These are phyloP conservation scores for Vanderwaltozyma verrucispora DNA, from an alignment of 805 yeast species.

Conservation along the genomic window DNA sequence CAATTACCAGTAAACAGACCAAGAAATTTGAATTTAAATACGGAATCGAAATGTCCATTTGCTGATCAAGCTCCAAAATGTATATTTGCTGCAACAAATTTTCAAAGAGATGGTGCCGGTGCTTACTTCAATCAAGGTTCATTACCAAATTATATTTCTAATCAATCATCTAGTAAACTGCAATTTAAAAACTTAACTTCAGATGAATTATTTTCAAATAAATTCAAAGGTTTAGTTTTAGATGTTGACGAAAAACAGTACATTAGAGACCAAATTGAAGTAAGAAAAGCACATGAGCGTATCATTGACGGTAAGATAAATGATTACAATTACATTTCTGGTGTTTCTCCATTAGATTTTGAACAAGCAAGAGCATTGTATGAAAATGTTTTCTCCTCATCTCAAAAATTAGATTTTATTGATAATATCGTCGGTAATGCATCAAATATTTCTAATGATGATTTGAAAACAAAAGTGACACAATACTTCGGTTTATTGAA, in stretches of 20 bases:
- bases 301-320: slow-evolving; percentile 29
- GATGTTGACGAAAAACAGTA: slow-evolving; percentile 19
- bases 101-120: slow-evolving; percentile 56
- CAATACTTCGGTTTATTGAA: slow-evolving; percentile 35
- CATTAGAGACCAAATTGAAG: slow-evolving; percentile 24
- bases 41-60: not conserved
- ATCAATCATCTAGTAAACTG: slow-evolving; percentile 17
- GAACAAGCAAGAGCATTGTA: slow-evolving; percentile 39
- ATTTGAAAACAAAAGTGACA: slow-evolving; percentile 31
- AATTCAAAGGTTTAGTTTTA: slow-evolving; percentile 29
- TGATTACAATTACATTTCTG: slow-evolving; percentile 31
- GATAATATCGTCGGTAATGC: slow-evolving; percentile 34
- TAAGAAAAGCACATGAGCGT: slow-evolving; percentile 28
- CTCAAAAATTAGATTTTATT: slow-evolving; percentile 27
- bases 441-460: slow-evolving; percentile 21
- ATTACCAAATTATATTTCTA: slow-evolving; percentile 44
- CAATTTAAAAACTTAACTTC: slow-evolving; percentile 11
- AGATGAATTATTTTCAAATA: slow-evolving; percentile 14
- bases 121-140: slow-evolving; percentile 37
- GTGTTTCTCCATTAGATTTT: slow-evolving; percentile 34
- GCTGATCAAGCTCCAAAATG: slow-evolving; percentile 6
- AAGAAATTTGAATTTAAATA: slow-evolving; percentile 2
- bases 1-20: slow-evolving; percentile 57
- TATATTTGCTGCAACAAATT: slow-evolving; percentile 32
- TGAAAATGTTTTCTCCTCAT: slow-evolving; percentile 30